Evolutionary conservation across 164 flowering plant species (phyloP).

Genomic region (Macadamia tetraphylla): DNA sequence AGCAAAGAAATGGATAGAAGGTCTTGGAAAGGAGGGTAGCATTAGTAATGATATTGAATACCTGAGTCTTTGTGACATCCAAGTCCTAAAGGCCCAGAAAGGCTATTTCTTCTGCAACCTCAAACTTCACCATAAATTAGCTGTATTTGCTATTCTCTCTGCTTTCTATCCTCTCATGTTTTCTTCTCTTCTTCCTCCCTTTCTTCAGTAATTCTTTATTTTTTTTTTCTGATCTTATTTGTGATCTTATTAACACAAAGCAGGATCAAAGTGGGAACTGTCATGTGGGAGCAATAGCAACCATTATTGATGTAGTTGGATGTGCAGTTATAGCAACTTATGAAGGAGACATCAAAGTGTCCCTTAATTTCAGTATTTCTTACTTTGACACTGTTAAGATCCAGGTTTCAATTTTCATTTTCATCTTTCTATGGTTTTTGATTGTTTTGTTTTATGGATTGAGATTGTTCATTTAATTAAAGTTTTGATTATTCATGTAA

Average conservation of each 20-base stretch:
- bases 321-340: constrained; percentile 11
- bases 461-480: too few relatives aligned
- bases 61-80: constrained; percentile 15
- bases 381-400: constrained; percentile 25
- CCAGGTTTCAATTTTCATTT: constrained; percentile 11
- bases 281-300: constrained; percentile 40
- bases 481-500: too few relatives aligned
- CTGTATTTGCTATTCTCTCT: too few relatives aligned
- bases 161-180: too few relatives aligned
- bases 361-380: constrained; percentile 28
- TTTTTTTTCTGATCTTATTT: background rate
- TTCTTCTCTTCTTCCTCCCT: too few relatives aligned
- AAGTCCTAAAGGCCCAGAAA: constrained; percentile 5
- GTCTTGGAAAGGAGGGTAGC: constrained; percentile 8
- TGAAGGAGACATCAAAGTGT: constrained; percentile 11
- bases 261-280: constrained; percentile 38
- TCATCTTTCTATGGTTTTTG: too few relatives aligned
- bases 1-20: constrained; percentile 24
- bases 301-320: constrained; percentile 31
- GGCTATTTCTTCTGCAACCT: constrained; percentile 19
- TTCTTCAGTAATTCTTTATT: background rate
- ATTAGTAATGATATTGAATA: constrained; percentile 9
- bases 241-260: background rate
- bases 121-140: too few relatives aligned
- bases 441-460: too few relatives aligned